Percentiles rank a stretch among this genome's conserved stretches.
These are phyloP conservation scores for Ustilago shanxiensis DNA, from an alignment of 1,284 basidiomycete species.

Conservation along the genomic window DNA sequence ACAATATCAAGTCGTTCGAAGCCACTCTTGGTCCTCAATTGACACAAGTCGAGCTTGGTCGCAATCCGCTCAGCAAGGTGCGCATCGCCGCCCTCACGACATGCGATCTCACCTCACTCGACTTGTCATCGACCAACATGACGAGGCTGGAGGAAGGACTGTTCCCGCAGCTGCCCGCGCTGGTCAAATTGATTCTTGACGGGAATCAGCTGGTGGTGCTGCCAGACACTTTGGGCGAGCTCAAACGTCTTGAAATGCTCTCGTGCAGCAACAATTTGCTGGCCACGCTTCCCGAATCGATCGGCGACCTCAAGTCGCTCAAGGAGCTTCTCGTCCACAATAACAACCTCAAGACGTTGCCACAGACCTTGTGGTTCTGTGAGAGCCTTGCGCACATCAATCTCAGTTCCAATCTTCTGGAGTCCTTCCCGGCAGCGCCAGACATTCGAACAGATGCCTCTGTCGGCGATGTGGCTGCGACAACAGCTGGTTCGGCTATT, in stretches of 20 bases:
- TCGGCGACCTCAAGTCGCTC: constrained; percentile 84
- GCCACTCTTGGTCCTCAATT: constrained; percentile 53
- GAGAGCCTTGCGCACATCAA: constrained; percentile 82
- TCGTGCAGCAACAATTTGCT: constrained; percentile 92
- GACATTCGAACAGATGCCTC: constrained; percentile 26
- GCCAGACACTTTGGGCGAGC: constrained; percentile 82
- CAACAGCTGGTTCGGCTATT: constrained; percentile 17
- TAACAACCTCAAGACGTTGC: constrained; percentile 86
- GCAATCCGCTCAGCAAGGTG: constrained; percentile 66
- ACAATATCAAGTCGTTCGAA: constrained; percentile 65
- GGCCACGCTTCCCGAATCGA: constrained; percentile 80
- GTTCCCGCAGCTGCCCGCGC: constrained; percentile 58
- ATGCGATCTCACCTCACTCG: constrained; percentile 81
- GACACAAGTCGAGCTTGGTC: constrained; percentile 57
- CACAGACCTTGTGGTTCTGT: constrained; percentile 86
- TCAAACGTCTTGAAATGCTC: constrained; percentile 80
- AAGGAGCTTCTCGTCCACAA: constrained; percentile 87
- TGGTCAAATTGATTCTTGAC: constrained; percentile 63
- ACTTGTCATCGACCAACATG: constrained; percentile 91
- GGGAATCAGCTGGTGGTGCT: constrained; percentile 82
- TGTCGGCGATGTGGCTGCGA: constrained; percentile 6
- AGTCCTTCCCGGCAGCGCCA: constrained; percentile 78
- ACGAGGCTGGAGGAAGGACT: constrained; percentile 80
- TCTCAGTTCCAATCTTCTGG: constrained; percentile 87
- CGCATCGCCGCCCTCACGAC: constrained; percentile 70